Percentiles rank a stretch among this genome's conserved stretches.
Conservation (phyloP, 306 rosid species). For the Rosa multiflora region DNA sequence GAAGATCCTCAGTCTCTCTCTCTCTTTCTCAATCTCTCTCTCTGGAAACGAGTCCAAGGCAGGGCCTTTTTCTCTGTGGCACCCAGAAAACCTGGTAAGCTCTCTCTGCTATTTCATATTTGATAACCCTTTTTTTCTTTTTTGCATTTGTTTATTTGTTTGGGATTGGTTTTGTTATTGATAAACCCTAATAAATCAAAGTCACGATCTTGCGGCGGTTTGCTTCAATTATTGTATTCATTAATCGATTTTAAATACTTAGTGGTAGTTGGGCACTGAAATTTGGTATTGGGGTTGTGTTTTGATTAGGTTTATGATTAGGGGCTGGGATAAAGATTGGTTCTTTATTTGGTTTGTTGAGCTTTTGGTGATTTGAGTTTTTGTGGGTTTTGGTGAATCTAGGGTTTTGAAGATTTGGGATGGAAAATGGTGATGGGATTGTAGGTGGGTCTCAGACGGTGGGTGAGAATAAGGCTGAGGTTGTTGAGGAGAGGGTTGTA, state of each 20-base stretch:
- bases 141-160: not conserved
- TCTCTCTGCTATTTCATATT: conserved; percentile 28
- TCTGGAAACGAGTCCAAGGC: conserved; percentile 24
- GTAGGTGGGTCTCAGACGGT: conserved; percentile 29
- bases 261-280: not conserved
- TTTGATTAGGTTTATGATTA: conserved; percentile 11
- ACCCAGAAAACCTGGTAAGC: conserved; percentile 44
- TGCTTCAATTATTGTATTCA: too few species aligned
- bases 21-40: conserved; percentile 24
- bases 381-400: conserved; percentile 37
- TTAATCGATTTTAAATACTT: too few species aligned
- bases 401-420: conserved; percentile 51
- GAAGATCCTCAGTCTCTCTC: conserved; percentile 19
- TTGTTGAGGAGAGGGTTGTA: conserved; percentile 30
- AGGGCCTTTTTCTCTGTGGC: conserved; percentile 19
- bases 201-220: conserved; percentile 25
- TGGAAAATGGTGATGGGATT: conserved; percentile 60
- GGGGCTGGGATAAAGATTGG: not conserved
- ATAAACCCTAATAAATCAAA: conserved; percentile 45
- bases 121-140: not conserved
- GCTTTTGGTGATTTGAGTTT: conserved; percentile 4
- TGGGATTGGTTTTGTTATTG: not conserved
- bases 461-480: conserved; percentile 44
- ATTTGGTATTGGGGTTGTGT: conserved; percentile 13
- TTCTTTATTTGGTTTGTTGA: not conserved